Evolutionary conservation across 495 filamentous ascomycete species (phyloP), one percentile per base, ranked within the genome.

Genomic region (Aspergillus biplanus): DNA sequence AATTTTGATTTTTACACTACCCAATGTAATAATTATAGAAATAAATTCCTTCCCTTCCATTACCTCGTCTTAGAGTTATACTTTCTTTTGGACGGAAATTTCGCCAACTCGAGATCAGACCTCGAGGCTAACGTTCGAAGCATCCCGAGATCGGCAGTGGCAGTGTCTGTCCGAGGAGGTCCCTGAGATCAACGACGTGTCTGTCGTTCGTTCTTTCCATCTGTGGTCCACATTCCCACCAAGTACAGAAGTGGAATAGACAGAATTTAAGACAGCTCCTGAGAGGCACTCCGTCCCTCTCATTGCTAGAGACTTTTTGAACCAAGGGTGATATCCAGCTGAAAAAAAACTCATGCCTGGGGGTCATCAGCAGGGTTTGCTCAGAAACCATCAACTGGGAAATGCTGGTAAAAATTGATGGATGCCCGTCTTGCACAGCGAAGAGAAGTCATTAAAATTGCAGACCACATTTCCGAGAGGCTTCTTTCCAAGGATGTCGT

Each of bases 101-200:
- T 33, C 50, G 11, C 31, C 50, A 18, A 53, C 37, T 16, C 11
- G 61, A 72, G 65, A 62, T 71, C 66, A 68, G 68, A 72, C 74
- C 68, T 67, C 67, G 47, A 27, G 55, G 48, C 47, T 50, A 69
- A 62, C 18, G 50, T 55, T 66, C 50, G 34, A 67, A 32, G 57
- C 33, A 64, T 72, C 67, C 75, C 74, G 74, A 72, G 76, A 77
- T 78, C 76, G 73, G 74, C 74, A 67, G 71, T 70, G 68, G 66
- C 69, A 69, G 69, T 73, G 74, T 71, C 66, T 52, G 49, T 61
- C 62, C 16, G 48, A 59, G 47, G 33, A 59, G 33, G 58, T 58
- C 55, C 52, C 52, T 62, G 56, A 64, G 62, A 61, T 62, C 58
- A 58, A 49, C 62, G 54, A 67, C 62, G 52, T 64, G 62, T 63